Percentiles rank a stretch among this genome's conserved stretches.
Conservation (phyloP, 2,329 filamentous ascomycete species). For the Gnomoniopsis smithogilvyi region DNA sequence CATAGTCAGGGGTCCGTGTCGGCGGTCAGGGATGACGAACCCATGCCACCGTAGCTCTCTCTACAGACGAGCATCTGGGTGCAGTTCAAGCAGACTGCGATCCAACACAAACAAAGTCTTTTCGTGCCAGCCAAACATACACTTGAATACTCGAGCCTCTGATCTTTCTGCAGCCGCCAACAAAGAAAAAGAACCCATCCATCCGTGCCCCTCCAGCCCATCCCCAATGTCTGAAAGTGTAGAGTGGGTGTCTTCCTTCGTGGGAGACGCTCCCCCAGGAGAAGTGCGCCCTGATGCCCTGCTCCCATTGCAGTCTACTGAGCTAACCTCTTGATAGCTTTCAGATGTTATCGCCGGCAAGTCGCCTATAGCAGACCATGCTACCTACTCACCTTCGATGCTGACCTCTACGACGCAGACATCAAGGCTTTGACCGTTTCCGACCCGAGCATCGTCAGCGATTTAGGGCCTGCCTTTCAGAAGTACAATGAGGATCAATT, state of each 20-base stretch:
- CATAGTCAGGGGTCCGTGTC: background rate
- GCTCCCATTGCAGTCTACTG: constrained; percentile 7
- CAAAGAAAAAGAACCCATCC: background rate
- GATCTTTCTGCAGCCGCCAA: background rate
- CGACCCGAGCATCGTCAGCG: constrained; percentile 63
- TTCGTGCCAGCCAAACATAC: no score
- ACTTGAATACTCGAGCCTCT: background rate
- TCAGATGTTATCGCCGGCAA: constrained; percentile 84
- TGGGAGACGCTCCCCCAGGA: constrained; percentile 91
- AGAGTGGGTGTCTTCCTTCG: constrained; percentile 75
- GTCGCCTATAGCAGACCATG: constrained; percentile 10
- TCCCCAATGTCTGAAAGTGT: constrained; percentile 37
- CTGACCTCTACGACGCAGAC: constrained; percentile 49
- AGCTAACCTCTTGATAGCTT: constrained; percentile 52
- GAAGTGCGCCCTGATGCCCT: constrained; percentile 63
- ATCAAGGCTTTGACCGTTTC: constrained; percentile 82
- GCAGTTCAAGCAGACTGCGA: background rate
- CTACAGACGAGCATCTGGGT: no score
- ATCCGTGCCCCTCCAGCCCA: background rate
- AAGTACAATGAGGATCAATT: constrained; percentile 98
- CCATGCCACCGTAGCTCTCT: background rate
- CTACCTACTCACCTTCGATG: background rate
- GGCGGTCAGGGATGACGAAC: background rate
- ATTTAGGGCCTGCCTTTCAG: constrained; percentile 79
- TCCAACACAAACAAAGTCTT: no score